Evolutionary conservation across 2,329 filamentous ascomycete genomes (phyloP), one percentile per base, ranked within the genome.

Genomic region (Botryotinia convoluta): DNA sequence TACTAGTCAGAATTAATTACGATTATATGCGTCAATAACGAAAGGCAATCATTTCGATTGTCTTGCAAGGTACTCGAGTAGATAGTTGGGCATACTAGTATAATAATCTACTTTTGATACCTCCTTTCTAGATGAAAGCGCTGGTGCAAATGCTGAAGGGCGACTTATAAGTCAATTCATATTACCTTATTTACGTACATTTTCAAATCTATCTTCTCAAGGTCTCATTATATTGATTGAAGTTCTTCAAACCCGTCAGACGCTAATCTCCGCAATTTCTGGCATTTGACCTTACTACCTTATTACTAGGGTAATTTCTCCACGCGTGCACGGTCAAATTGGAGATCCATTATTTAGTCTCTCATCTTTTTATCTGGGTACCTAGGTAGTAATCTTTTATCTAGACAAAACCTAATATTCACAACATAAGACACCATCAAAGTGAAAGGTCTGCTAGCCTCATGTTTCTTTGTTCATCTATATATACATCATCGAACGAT

Each of bases 401-500:
- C 45, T 29, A 29, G 64, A 39, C 35, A 20, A 54, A 51, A 29
- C 48, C 51, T 69, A 42, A 69, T 42, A 57, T 68, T 57, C 26
- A 57, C 65, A 54, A 51, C 29, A 51, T 51, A 45, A 29, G 16
- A 26, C 8, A 5, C 35, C 7, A n/a, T n/a, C 22, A 51, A 42
- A 32, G 3, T 29, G n/a, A 39, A 42, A 22, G 20, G 12, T 29
- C 48, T 42, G 12, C 10, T 35, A 29, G 48, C 64, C 64, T 57
- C 65, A 32, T 18, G 10, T 69, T 45, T 26, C 37, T 37, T 61
- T 37, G 9, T 60, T 37, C n/a, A 26, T 69, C 29, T 57, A 42
- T 39, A 57, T 68, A 54, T 42, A 42, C 35, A 69, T 32, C 65
- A 68, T 69, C 48, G 65, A 44, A 69, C 48, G n/a, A 69, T 57